Conservation (phyloP, 495 filamentous ascomycete species). For the Chaetomium tenue region DNA sequence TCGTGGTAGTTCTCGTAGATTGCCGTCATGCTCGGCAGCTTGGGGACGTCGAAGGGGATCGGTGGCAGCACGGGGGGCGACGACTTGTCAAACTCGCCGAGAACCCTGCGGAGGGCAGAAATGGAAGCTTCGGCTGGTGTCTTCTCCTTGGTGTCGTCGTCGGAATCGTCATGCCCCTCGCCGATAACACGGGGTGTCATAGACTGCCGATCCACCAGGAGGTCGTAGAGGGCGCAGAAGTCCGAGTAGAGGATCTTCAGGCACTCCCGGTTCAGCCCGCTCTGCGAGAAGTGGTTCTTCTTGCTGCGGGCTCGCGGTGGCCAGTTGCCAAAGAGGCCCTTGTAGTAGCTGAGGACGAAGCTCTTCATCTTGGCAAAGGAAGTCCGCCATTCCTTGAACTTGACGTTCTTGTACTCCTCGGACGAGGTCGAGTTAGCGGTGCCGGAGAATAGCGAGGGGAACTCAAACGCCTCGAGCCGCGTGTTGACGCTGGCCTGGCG, state of each 20-base stretch:
- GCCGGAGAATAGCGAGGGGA: constrained; percentile 86
- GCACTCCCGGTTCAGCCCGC: constrained; percentile 80
- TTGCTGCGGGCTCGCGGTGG: constrained; percentile 88
- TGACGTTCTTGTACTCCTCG: constrained; percentile 68
- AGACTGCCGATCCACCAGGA: constrained; percentile 73
- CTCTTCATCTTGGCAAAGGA: constrained; percentile 72
- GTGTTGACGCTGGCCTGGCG: constrained; percentile 64
- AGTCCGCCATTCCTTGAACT: constrained; percentile 80
- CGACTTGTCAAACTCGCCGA: constrained; percentile 83
- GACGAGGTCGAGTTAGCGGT: constrained; percentile 74
- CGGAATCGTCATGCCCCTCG: constrained; percentile 40
- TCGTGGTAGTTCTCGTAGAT: constrained; percentile 60
- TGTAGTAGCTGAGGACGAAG: constrained; percentile 74
- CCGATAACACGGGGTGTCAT: constrained; percentile 59
- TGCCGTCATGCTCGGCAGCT: constrained; percentile 65
- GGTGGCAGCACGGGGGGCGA: constrained; percentile 86
- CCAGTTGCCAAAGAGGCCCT: constrained; percentile 84
- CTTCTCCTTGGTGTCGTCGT: constrained; percentile 22
- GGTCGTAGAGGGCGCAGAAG: constrained; percentile 80
- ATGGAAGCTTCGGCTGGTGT: constrained; percentile 44
- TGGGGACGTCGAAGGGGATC: constrained; percentile 86
- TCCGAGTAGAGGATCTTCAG: constrained; percentile 82
- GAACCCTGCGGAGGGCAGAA: constrained; percentile 63
- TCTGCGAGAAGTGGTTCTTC: constrained; percentile 85
- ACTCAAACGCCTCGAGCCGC: constrained; percentile 78